Conservation (phyloP, 768 basidiomycete species). For the Naganishia onofrii region DNA sequence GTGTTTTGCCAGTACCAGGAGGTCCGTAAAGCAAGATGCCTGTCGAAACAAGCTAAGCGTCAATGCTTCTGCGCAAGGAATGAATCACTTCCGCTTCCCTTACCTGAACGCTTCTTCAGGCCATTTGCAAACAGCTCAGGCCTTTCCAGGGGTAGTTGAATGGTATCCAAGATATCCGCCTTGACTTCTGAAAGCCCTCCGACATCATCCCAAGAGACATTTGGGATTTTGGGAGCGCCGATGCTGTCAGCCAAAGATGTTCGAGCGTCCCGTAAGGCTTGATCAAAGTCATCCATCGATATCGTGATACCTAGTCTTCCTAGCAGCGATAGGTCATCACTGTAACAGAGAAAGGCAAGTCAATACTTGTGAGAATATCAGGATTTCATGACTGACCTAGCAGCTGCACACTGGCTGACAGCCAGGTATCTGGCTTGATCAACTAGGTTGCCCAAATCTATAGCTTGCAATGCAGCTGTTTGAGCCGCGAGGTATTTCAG, state of each 20-base stretch:
- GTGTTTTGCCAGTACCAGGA: slow-evolving; percentile 91
- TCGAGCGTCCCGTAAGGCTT: slow-evolving; percentile 69
- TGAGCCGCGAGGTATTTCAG: slow-evolving; percentile 70
- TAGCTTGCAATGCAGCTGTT: slow-evolving; percentile 84
- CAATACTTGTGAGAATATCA: not conserved
- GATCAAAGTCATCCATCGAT: slow-evolving; percentile 65
- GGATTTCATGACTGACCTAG: slow-evolving; percentile 50
- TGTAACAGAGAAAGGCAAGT: not conserved
- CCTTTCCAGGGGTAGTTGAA: slow-evolving; percentile 83
- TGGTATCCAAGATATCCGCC: slow-evolving; percentile 88
- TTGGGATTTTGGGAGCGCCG: slow-evolving; percentile 95
- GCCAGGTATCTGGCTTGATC: slow-evolving; percentile 33
- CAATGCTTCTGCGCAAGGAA: not conserved
- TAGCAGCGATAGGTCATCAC: slow-evolving; percentile 11
- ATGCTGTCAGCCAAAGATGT: slow-evolving; percentile 83
- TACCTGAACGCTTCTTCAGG: slow-evolving; percentile 79
- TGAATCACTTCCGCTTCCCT: slow-evolving; percentile 53
- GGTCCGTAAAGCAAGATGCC: slow-evolving; percentile 91
- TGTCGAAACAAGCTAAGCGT: slow-evolving; percentile 41
- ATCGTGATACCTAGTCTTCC: slow-evolving; percentile 52
- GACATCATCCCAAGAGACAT: slow-evolving; percentile 94
- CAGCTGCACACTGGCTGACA: slow-evolving; percentile 53
- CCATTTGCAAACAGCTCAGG: slow-evolving; percentile 87
- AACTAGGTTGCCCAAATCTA: slow-evolving; percentile 72
- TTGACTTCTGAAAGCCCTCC: slow-evolving; percentile 87